Evolutionary conservation across 305 asterid genomes (phyloP).

Genomic region (Solanum hybrid): DNA sequence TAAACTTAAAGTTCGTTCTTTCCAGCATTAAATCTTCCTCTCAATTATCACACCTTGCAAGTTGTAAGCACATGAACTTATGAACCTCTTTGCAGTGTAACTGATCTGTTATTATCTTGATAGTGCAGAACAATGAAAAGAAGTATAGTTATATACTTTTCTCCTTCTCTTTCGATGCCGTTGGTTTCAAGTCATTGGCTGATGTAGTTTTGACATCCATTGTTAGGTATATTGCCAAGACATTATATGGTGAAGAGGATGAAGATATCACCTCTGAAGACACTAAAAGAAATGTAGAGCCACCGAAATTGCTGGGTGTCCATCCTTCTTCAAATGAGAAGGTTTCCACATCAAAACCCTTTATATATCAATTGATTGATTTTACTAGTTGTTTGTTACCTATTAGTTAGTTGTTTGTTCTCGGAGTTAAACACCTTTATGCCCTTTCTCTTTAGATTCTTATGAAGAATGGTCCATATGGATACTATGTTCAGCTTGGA

Average conservation of each 20-base stretch:
- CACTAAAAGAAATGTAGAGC: constrained; percentile 32
- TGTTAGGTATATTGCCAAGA: constrained; percentile 74
- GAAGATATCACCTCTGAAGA: constrained; percentile 35
- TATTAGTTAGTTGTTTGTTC: neutral
- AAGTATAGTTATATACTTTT: neutral
- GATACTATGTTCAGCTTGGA: constrained; percentile 86
- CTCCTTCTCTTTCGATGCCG: neutral
- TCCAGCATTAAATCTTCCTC: neutral
- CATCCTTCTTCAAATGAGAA: constrained; percentile 63
- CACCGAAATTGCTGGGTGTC: constrained; percentile 67
- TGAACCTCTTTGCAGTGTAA: neutral
- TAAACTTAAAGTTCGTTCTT: neutral
- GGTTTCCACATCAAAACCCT: constrained; percentile 25
- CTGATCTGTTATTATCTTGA: neutral
- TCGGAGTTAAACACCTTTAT: neutral
- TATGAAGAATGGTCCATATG: constrained; percentile 78
- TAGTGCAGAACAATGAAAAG: neutral
- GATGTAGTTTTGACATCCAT: neutral
- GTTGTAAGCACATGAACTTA: neutral
- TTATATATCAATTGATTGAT: neutral
- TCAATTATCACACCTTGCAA: neutral
- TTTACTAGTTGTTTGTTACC: neutral
- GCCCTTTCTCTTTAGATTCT: constrained; percentile 37
- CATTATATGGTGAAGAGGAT: constrained; percentile 66
- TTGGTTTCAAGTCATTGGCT: neutral